Conservation (phyloP, 106 monocot species). For the Posidonia australis region DNA sequence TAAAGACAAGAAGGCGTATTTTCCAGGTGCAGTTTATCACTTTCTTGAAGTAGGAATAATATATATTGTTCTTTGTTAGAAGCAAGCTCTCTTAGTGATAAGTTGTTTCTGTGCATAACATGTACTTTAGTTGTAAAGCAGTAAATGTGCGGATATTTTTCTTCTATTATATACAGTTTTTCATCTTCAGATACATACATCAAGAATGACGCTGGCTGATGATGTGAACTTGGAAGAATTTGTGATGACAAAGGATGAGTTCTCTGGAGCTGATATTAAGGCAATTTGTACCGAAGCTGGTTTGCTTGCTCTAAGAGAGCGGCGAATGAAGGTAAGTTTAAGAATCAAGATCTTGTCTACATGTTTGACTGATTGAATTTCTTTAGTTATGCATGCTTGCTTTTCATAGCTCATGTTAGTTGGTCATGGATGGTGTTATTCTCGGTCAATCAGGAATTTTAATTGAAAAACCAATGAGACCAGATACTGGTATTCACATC, state of each 20-base stretch:
- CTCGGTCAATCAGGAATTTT: too few species aligned
- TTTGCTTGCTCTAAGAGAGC: slow-evolving; percentile 79
- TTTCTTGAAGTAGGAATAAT: neutral
- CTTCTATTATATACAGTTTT: neutral
- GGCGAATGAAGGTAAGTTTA: slow-evolving; percentile 75
- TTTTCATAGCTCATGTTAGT: too few species aligned
- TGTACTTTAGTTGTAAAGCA: too few species aligned
- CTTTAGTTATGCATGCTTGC: too few species aligned
- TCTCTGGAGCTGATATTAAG: slow-evolving; percentile 96
- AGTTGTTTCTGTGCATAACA: neutral
- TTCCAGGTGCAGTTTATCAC: slow-evolving; percentile 42
- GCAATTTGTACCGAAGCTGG: slow-evolving; percentile 98
- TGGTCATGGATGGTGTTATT: too few species aligned
- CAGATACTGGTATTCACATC: too few species aligned
- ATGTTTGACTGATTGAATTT: too few species aligned
- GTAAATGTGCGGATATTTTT: neutral
- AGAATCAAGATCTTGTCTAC: too few species aligned
- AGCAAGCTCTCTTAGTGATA: neutral
- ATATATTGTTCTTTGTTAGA: neutral
- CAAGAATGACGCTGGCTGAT: slow-evolving; percentile 88
- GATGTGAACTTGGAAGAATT: slow-evolving; percentile 98
- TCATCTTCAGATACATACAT: slow-evolving; percentile 68
- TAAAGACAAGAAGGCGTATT: slow-evolving; percentile 85
- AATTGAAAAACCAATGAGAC: too few species aligned
- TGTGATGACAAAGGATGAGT: slow-evolving; percentile 98